phyloP scores from a whole-genome alignment of 2,329 filamentous ascomycete species.

The Botrytis sinoallii region DNA sequence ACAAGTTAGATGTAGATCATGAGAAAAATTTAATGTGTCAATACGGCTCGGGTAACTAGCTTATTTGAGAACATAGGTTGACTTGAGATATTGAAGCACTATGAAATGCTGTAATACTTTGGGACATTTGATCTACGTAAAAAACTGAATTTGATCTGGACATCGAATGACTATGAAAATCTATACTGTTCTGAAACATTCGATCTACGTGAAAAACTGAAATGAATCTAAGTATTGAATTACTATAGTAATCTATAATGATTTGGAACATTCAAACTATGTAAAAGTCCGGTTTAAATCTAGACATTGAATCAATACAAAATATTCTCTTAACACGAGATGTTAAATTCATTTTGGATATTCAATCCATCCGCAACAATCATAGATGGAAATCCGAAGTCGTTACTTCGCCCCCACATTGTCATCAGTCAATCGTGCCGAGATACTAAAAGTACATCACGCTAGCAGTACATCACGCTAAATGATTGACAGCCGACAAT shows the following conservation, averaged over 20 bases:
- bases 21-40: background rate
- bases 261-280: too few relatives aligned
- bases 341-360: rapidly evolving
- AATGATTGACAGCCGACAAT: background rate
- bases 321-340: background rate
- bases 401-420: background rate
- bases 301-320: too few relatives aligned
- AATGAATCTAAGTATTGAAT: too few relatives aligned
- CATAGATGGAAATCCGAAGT: background rate
- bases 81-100: background rate
- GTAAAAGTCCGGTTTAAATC: too few relatives aligned
- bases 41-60: background rate
- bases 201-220: too few relatives aligned
- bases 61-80: background rate
- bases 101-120: too few relatives aligned
- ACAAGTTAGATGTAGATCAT: background rate
- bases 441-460: background rate
- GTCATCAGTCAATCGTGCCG: rapidly evolving
- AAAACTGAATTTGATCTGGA: background rate
- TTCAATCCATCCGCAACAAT: background rate
- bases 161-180: too few relatives aligned
- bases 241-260: too few relatives aligned
- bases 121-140: background rate
- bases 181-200: too few relatives aligned
- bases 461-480: background rate